Conservation (phyloP, 2,329 filamentous ascomycete species). For the Aspergillus calidoustus region DNA sequence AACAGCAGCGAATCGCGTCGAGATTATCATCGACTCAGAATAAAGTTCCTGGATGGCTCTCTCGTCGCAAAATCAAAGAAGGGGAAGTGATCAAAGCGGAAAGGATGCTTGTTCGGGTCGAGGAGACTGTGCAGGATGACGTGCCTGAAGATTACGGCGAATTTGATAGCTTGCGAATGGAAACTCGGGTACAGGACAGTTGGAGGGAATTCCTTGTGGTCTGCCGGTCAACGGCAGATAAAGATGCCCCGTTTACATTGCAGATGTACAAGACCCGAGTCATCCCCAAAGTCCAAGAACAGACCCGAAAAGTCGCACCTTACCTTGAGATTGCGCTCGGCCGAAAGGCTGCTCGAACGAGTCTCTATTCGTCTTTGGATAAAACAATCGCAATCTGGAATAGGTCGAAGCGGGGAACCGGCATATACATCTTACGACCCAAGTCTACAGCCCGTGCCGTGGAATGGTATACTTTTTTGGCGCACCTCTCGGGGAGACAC, state of each 20-base stretch:
- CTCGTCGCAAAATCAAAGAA: conserved; percentile 50
- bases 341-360: conserved; percentile 59
- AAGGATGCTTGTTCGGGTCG: conserved; percentile 69
- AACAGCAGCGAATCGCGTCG: conserved; percentile 45
- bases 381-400: conserved; percentile 69
- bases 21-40: conserved; percentile 43
- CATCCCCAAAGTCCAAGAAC: conserved; percentile 63
- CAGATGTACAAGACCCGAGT: conserved; percentile 67
- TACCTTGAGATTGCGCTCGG: conserved; percentile 63
- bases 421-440: conserved; percentile 66
- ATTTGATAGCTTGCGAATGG: conserved; percentile 63
- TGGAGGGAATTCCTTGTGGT: conserved; percentile 69
- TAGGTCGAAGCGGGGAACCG: conserved; percentile 57
- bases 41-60: conserved; percentile 40
- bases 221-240: conserved; percentile 61
- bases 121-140: conserved; percentile 55
- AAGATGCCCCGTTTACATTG: conserved; percentile 59
- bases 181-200: conserved; percentile 63
- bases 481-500: conserved; percentile 62
- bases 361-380: conserved; percentile 68
- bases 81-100: conserved; percentile 71
- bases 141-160: conserved; percentile 67
- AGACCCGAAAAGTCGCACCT: conserved; percentile 58
- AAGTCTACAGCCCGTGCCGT: conserved; percentile 65
- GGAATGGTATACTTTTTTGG: conserved; percentile 71